These are phyloP conservation scores for Tephrocybe sp. DNA, from an alignment of 768 basidiomycete genomes.

Conservation along the genomic window DNA sequence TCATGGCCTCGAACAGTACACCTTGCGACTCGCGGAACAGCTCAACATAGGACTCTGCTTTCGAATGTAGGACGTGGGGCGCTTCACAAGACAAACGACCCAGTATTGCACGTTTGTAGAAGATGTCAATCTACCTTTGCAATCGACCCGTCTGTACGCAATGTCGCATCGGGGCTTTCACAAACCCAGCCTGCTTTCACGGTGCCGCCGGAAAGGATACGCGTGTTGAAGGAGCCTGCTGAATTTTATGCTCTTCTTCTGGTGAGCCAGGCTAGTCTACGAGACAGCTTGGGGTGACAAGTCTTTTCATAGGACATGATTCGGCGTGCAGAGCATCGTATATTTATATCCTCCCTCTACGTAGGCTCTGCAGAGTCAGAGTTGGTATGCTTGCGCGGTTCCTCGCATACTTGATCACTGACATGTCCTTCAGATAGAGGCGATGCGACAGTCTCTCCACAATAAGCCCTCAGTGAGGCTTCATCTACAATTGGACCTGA, in stretches of 20 bases:
- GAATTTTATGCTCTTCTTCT: conserved; percentile 56
- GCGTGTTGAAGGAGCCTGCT: conserved; percentile 52
- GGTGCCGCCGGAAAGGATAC: conserved; percentile 43
- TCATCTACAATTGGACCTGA: conserved; percentile 75
- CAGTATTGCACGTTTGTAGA: background rate
- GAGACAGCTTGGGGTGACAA: background rate
- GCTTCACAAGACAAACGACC: background rate
- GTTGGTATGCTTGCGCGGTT: conserved; percentile 52
- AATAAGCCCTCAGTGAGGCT: conserved; percentile 61
- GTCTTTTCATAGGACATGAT: conserved; percentile 61
- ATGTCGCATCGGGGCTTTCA: conserved; percentile 33
- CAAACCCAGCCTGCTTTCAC: conserved; percentile 47
- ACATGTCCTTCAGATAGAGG: conserved; percentile 53
- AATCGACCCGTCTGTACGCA: conserved; percentile 33
- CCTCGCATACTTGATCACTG: background rate
- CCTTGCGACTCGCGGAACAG: background rate
- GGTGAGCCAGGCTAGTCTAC: conserved; percentile 30
- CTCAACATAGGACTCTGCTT: background rate
- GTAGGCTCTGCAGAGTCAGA: conserved; percentile 77
- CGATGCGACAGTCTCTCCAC: conserved; percentile 58
- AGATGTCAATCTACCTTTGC: conserved; percentile 23
- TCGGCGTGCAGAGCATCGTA: conserved; percentile 65
- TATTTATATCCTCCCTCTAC: conserved; percentile 91
- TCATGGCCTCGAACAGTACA: background rate
- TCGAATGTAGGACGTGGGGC: background rate